Evolutionary conservation across 2,329 filamentous ascomycete species (phyloP).

Genomic region (Zymoseptoria tritici): DNA sequence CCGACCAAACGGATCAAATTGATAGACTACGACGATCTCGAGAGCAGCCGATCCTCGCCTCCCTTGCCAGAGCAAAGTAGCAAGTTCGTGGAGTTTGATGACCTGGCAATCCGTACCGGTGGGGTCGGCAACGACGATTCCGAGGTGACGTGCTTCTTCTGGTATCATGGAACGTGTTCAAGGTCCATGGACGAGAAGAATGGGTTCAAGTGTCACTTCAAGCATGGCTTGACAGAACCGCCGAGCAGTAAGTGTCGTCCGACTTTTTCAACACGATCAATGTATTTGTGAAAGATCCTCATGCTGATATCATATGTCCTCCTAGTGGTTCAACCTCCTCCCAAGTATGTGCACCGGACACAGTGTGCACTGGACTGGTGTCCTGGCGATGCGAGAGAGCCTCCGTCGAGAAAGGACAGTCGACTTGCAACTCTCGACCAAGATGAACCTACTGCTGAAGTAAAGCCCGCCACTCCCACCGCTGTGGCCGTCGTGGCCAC

Average conservation of each 20-base stretch:
- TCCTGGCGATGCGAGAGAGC: conserved; percentile 12
- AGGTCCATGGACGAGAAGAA: conserved; percentile 3
- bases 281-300: not conserved
- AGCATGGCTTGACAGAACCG: conserved; percentile 10
- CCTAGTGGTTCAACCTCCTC: conserved; percentile 13
- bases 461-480: not conserved
- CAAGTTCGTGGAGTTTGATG: not conserved
- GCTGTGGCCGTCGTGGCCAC: not conserved
- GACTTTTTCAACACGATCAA: not conserved
- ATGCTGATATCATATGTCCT: not conserved
- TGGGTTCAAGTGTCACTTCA: conserved; percentile 2
- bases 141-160: conserved; percentile 4
- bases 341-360: conserved; percentile 9
- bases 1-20: not conserved
- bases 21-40: not conserved
- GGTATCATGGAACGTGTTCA: conserved; percentile 12
- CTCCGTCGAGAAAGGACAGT: not conserved
- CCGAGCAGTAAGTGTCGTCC: conserved; percentile 1
- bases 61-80: no score
- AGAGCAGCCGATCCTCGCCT: no score
- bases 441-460: not conserved
- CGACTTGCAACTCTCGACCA: not conserved
- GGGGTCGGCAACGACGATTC: not conserved
- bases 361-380: conserved; percentile 15
- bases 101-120: not conserved